These are phyloP conservation scores for Omphalotus guepiniiformis DNA, from an alignment of 768 basidiomycete species.

Conservation along the genomic window DNA sequence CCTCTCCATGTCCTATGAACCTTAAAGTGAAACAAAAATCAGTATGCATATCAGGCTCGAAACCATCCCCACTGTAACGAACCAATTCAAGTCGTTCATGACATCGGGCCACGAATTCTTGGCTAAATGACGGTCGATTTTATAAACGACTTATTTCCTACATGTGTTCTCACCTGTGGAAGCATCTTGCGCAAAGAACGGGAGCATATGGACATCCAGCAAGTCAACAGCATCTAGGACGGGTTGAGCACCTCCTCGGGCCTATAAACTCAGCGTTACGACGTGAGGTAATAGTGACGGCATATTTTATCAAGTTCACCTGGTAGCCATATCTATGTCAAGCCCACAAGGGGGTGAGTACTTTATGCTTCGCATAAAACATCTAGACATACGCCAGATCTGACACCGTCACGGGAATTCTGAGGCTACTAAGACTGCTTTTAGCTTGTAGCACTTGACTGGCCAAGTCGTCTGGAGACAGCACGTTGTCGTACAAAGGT, in stretches of 20 bases:
- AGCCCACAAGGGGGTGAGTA: no score
- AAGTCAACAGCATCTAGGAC: slow-evolving; percentile 51
- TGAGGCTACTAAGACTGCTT: slow-evolving; percentile 41
- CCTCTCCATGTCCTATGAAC: slow-evolving; percentile 56
- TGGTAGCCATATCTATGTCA: slow-evolving; percentile 28
- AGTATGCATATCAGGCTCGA: background rate
- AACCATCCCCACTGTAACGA: background rate
- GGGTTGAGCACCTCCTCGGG: background rate
- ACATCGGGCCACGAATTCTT: slow-evolving; percentile 62
- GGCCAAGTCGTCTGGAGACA: slow-evolving; percentile 46
- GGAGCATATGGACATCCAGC: slow-evolving; percentile 68
- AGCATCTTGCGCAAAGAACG: slow-evolving; percentile 58
- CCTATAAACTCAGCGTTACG: no score
- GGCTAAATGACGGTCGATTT: slow-evolving; percentile 39
- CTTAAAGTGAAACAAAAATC: background rate
- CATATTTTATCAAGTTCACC: no score
- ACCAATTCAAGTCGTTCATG: slow-evolving; percentile 53
- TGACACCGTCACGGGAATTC: slow-evolving; percentile 68
- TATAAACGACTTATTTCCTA: no score
- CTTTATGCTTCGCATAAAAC: no score
- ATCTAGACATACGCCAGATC: slow-evolving; percentile 51
- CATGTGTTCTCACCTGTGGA: slow-evolving; percentile 41
- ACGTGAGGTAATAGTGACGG: no score
- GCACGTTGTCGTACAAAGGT: slow-evolving; percentile 56
- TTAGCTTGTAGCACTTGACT: slow-evolving; percentile 48